Evolutionary conservation across 768 basidiomycete species (phyloP).

Genomic region (Lentinula sp.): DNA sequence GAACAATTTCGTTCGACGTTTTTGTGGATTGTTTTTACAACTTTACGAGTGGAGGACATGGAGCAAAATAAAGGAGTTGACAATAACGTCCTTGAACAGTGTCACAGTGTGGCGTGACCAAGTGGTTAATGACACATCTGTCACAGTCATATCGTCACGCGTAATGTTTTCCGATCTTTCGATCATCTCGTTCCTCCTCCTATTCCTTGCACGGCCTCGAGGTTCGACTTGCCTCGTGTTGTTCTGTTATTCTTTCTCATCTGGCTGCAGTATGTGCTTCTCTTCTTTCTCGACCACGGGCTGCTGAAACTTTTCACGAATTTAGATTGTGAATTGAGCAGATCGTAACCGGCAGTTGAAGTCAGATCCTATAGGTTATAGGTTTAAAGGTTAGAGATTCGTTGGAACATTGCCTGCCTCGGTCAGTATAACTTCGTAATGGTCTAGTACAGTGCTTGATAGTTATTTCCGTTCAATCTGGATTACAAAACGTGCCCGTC

Average conservation of each 20-base stretch:
- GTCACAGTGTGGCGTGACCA: not conserved
- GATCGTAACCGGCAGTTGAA: not conserved
- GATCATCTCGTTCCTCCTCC: no score
- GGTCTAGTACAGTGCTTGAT: not conserved
- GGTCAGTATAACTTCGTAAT: not conserved
- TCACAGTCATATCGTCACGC: not conserved
- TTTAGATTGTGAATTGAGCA: not conserved
- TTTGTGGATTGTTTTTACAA: not conserved
- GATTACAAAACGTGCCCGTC: not conserved
- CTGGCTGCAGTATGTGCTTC: not conserved
- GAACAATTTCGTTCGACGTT: not conserved
- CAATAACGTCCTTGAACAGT: not conserved
- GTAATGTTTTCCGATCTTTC: not conserved
- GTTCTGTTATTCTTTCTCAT: not conserved
- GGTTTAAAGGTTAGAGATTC: not conserved
- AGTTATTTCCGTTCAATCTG: not conserved
- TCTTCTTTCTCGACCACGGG: not conserved
- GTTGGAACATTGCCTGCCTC: not conserved
- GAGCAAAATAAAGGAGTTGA: not conserved
- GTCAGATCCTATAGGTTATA: not conserved
- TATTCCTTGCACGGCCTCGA: not conserved
- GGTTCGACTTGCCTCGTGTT: not conserved
- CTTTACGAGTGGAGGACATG: not conserved
- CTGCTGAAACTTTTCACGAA: not conserved
- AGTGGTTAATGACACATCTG: not conserved